Base-by-base conservation (phyloP, 169 alveolate genomes). In the Babesia bigemina region DNA sequence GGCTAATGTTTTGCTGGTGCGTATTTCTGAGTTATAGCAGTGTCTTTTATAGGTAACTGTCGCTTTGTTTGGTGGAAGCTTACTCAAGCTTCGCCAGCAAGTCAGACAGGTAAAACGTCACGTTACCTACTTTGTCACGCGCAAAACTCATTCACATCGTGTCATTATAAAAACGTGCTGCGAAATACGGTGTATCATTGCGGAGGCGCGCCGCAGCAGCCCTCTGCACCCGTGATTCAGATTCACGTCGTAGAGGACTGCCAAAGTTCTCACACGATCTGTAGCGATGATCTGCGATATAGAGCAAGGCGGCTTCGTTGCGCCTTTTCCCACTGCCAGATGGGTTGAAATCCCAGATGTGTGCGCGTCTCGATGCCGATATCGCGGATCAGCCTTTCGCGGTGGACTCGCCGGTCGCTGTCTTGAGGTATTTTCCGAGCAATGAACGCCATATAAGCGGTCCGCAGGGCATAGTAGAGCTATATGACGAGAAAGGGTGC, bases 321-420 rank as follows among this genome's bases (percentile, higher is more conserved):
- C 4, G 42, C 63, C 29, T 11, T 55, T 36, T 16, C 8, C 45
- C 3, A 12, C 7, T n/a, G 4, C 66, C 13, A 22, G 22, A 39
- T 4, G 9, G 8, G 0, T 16, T 9, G 10, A 19, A 8, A 50
- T 16, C 17, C 9, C n/a, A 13, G 63, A 52, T 44, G 66, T 78
- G 53, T 69, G 76, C 49, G 74, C 88, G 53, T n/a, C 72, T 9
- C 24, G 52, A 17, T 72, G 79, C 39, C 72, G 76, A 17, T 63
- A 65, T 47, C 62, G 85, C 22, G 88, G 88, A 0, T n/a, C 69
- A 8, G 88, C 88, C 4, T 81, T 81, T 72, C 63, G 49, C 28
- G 88, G 88, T 8, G 88, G 88, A 26, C 50, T 49, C 33, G 88
- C 78, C 13, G 88, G 88, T 2, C 47, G 63, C 1, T 48, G 62